Evolutionary conservation across 371 early-diverging fungal genomes (phyloP), one percentile per base, ranked within the genome.

Genomic region (Smittium culicis): DNA sequence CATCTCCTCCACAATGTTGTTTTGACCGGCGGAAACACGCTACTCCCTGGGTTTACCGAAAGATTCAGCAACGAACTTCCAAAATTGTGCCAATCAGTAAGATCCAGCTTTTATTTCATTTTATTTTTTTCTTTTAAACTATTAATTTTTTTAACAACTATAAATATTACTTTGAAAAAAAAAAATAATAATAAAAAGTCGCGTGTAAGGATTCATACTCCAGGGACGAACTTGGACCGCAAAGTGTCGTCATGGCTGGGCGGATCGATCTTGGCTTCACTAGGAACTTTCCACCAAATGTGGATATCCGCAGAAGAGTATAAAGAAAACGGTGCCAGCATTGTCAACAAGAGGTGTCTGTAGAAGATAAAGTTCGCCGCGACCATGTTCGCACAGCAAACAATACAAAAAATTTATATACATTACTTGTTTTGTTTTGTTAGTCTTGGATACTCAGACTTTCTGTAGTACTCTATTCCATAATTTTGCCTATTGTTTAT

Each of bases 281-380:
- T 96, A 67, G 93, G 93, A 65, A 92, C 93, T 0, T 98, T 98
- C 82, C 94, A 96, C 72, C 96, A 93, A 77, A 81, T 98, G 66
- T 96, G 97, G 97, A 86, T 98, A 24, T 90, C 94, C 31, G 88
- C 88, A 73, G 81, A 88, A 60, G 96, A 98, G 75, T 98, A 93
- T 72, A 88, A 90, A 58, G 98, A 98, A 76, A 75, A 79, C 31
- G 98, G 98, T 55, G 73, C 81, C 20, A 77, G 84, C 28, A 86
- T 90, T 67, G 86, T 96, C 25, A 92, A 94, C 73, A 91, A 89
- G 71, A 90, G 91, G 68, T 92, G 91, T 70, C 80, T 83, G 69
- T 89, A 79, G 77, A 0, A 14, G 14, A 14, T 8, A 45, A 45
- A 45, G 20, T 14, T 20, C 8, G 8, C 14, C 14, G 20, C 20